These are phyloP conservation scores for Fusarium sp. DNA, from an alignment of 2,329 filamentous ascomycete genomes.

Conservation along the genomic window DNA sequence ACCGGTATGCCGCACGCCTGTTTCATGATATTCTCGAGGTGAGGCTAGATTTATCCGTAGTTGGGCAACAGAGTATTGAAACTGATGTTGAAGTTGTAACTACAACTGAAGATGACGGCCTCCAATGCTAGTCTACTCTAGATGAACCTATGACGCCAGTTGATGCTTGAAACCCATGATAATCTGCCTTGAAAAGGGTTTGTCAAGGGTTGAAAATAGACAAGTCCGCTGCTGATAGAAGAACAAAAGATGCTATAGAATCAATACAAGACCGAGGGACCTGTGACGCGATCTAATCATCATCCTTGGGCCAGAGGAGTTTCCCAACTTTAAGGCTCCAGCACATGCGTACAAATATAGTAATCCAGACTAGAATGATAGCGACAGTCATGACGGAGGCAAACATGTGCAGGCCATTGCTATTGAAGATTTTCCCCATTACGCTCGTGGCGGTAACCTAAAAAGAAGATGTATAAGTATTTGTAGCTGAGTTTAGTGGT, in stretches of 20 bases:
- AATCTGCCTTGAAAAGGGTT: neutral
- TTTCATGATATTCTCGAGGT: neutral
- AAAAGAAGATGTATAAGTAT: neutral
- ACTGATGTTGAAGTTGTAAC: neutral
- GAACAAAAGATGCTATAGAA: neutral
- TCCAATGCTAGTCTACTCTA: neutral
- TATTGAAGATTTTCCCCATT: conserved; percentile 72
- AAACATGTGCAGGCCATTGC: conserved; percentile 71
- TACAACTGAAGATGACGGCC: neutral
- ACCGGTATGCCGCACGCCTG: too few relatives aligned
- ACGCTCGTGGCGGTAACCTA: conserved; percentile 77
- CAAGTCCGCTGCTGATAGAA: neutral
- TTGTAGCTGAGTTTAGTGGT: neutral
- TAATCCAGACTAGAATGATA: conserved; percentile 75
- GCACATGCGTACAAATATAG: conserved; percentile 78
- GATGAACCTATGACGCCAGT: neutral
- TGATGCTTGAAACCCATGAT: neutral
- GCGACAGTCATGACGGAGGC: conserved; percentile 76
- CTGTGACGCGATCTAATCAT: conserved; percentile 8
- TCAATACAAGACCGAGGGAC: neutral
- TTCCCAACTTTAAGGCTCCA: conserved; percentile 73
- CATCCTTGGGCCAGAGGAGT: conserved; percentile 81
- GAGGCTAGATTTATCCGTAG: neutral
- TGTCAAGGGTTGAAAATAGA: too few relatives aligned
- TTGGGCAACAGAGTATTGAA: neutral